Percentiles rank a stretch among this genome's conserved stretches.
These are phyloP conservation scores for Diaporthe ilicicola DNA, from an alignment of 2,329 filamentous ascomycete species.

Conservation along the genomic window DNA sequence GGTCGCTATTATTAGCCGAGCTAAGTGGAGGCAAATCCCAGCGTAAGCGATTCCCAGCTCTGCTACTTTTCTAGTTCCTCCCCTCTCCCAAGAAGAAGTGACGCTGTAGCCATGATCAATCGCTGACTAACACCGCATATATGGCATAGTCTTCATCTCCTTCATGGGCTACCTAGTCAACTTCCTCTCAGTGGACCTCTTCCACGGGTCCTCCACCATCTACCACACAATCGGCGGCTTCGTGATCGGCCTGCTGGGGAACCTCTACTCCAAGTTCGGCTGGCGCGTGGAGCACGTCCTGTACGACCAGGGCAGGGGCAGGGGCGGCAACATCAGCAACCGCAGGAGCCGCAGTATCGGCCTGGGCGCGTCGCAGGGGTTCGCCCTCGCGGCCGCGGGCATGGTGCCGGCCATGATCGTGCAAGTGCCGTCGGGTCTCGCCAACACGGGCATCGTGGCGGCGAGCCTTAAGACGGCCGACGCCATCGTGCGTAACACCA, in stretches of 20 bases:
- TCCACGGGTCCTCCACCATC: constrained; percentile 13
- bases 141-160: not conserved
- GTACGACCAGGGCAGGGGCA: not conserved
- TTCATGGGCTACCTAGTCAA: constrained; percentile 18
- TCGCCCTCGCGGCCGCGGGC: constrained; percentile 4
- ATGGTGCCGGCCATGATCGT: constrained; percentile 18
- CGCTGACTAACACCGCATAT: not conserved
- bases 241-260: not conserved
- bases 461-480: constrained; percentile 10
- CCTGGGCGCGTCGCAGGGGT: constrained; percentile 1
- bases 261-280: constrained; percentile 15
- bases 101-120: not conserved
- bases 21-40: constrained; percentile 4
- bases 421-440: not conserved
- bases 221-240: not conserved
- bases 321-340: not conserved
- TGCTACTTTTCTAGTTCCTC: too few relatives aligned
- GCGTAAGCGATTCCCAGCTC: not conserved
- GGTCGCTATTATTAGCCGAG: constrained; percentile 2
- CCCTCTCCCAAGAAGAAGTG: too few relatives aligned
- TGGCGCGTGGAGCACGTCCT: constrained; percentile 8
- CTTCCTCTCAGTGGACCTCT: constrained; percentile 11
- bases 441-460: constrained; percentile 14
- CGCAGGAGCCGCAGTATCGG: constrained; percentile 12
- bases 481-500: constrained; percentile 16